Evolutionary conservation across 2,329 filamentous ascomycete genomes (phyloP).

Genomic region (Alternaria triticimaculans): DNA sequence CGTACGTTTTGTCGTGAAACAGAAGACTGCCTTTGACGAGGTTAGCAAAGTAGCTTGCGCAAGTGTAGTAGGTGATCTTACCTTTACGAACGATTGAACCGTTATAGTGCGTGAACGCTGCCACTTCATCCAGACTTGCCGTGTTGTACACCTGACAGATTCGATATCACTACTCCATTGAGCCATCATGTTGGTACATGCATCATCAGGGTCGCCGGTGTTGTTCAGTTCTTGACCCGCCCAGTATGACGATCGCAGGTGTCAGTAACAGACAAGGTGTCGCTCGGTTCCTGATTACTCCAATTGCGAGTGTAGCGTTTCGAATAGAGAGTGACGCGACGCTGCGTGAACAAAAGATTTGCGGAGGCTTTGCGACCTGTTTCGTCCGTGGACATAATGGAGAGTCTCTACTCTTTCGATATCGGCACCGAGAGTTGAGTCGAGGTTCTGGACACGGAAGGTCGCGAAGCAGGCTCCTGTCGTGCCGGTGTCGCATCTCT

Average conservation of each 20-base stretch:
- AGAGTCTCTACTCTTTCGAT: slow-evolving; percentile 31
- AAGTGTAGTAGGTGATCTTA: background rate
- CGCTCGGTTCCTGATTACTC: background rate
- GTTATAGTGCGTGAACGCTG: background rate
- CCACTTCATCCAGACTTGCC: background rate
- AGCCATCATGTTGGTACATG: background rate
- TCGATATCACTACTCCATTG: background rate
- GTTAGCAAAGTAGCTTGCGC: background rate
- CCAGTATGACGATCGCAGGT: background rate
- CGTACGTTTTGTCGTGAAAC: background rate
- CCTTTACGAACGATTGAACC: background rate
- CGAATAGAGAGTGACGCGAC: background rate
- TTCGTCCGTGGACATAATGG: background rate
- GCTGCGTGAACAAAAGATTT: slow-evolving; percentile 53
- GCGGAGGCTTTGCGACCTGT: background rate
- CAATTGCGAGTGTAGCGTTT: background rate
- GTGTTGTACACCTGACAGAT: background rate
- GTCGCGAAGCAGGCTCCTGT: slow-evolving; percentile 20
- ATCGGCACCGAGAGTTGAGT: slow-evolving; percentile 48
- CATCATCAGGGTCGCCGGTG: background rate
- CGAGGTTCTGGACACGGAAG: slow-evolving; percentile 43
- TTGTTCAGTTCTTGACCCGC: background rate
- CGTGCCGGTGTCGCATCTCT: slow-evolving; percentile 8
- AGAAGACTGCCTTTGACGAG: background rate
- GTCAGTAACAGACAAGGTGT: background rate